These are phyloP conservation scores for Volutella citrinella DNA, from an alignment of 2,329 filamentous ascomycete genomes.

Conservation along the genomic window DNA sequence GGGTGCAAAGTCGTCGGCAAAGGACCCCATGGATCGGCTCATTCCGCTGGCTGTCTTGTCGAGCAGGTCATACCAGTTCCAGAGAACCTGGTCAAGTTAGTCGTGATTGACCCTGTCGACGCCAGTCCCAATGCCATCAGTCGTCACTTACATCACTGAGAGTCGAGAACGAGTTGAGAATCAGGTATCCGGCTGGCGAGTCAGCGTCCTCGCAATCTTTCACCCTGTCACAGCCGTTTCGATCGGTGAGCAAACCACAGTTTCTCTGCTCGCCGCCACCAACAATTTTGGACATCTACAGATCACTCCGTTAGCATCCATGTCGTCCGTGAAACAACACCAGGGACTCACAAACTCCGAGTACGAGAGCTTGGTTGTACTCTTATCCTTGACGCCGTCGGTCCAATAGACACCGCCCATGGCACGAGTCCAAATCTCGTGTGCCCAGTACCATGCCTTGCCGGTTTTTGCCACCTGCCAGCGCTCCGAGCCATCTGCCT, in stretches of 20 bases:
- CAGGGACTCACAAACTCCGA: background rate
- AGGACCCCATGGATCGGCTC: background rate
- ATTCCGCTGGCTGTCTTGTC: background rate
- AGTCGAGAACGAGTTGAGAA: constrained; percentile 3
- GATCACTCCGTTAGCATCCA: background rate
- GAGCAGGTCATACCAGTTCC: constrained; percentile 5
- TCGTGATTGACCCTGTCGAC: no score
- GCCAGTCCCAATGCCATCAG: no score
- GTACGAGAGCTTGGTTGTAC: no score
- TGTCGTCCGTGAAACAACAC: no score
- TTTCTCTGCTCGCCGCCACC: constrained; percentile 1
- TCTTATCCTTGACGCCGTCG: no score
- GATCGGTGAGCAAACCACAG: background rate
- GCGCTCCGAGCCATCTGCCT: no score
- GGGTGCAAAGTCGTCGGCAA: constrained; percentile 1
- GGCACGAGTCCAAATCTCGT: no score
- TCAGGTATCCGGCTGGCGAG: background rate
- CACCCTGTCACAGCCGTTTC: constrained; percentile 4
- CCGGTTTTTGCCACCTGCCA: no score
- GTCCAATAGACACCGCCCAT: no score
- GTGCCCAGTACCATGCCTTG: no score
- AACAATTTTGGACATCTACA: background rate
- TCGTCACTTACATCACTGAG: background rate
- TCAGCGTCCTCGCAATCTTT: background rate
- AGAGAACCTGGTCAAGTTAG: no score